phyloP scores from a whole-genome alignment of 345 rosid species.

The Citrus inodora region DNA sequence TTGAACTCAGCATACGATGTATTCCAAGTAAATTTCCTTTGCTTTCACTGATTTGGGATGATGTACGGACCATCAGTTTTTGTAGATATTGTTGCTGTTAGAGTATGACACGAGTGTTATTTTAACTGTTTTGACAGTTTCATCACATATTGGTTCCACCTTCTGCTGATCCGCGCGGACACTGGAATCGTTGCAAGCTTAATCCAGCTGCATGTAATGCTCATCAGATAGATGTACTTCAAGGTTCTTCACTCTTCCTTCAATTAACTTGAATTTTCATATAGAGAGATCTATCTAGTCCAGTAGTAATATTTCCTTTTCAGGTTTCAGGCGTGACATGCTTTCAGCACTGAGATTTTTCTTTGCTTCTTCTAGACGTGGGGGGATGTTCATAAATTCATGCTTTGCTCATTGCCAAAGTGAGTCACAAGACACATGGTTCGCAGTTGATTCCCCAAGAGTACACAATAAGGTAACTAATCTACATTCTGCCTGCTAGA shows the following conservation, averaged over 20 bases:
- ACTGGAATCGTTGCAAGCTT: constrained; percentile 75
- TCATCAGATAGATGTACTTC: constrained; percentile 52
- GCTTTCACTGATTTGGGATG: not conserved
- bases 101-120: not conserved
- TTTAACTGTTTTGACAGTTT: constrained; percentile 42
- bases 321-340: constrained; percentile 85
- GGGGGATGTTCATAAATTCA: constrained; percentile 87
- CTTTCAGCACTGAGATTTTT: constrained; percentile 46
- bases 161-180: constrained; percentile 60
- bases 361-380: constrained; percentile 36
- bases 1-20: constrained; percentile 92
- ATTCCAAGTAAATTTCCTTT: constrained; percentile 53
- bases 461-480: constrained; percentile 58
- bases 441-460: constrained; percentile 68
- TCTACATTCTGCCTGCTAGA: not conserved
- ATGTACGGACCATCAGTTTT: not conserved
- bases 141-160: constrained; percentile 84
- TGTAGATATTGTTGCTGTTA: not conserved
- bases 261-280: not conserved
- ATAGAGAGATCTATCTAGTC: not conserved
- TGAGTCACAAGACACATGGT: constrained; percentile 82
- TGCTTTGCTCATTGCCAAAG: constrained; percentile 99
- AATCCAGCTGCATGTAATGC: constrained; percentile 50
- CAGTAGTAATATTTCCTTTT: not conserved
- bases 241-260: constrained; percentile 40